Base-by-base conservation (phyloP, 2,329 filamentous ascomycete genomes). In the Paraconiothyrium brasiliense region DNA sequence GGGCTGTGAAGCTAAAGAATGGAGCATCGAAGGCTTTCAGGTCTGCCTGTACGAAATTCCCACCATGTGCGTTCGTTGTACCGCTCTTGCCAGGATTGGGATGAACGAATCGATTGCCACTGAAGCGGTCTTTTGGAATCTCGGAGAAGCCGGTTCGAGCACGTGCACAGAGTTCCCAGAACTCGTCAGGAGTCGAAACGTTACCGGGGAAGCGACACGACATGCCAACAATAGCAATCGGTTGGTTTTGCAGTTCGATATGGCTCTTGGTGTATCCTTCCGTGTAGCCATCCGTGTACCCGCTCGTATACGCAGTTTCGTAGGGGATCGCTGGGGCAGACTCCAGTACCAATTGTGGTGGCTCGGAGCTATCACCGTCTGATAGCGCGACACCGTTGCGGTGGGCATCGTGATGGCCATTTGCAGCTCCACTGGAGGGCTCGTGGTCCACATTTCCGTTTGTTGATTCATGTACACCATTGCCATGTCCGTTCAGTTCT, bases 121-220 rank as follows among this genome's bases (percentile, higher is more conserved):
- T 76, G 66, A 80, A 83, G 3, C 79, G 68, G n/a, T 77, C 72
- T 16, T 71, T 61, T 6, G 80, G 80, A 9, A 80, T 76, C 9
- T 72, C 62, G 2, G 78, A 79, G 1, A 67, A 68, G 0, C 78
- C 80, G 10, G 78, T 71, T 0, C 72, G 59, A 16, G 58, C 57
- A 3, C 69, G 66, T 13, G 68, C 60, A 16, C 73, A 67, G 8
- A 76, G 57, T 50, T 73, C 67, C 68, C 68, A 76, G 20, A 75
- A 71, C 34, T 74, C 68, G 47, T 73, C 70, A 1, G 72, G 71
- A 1, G 67, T 69, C 8, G 59, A 65, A 5, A 67, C 67, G 22
- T 59, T 64, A 27, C 73, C 73, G 1, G 74, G 67, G 20, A 74
- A 65, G 13, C 72, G 67, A 50, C 68, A 72, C 22, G 73, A 68